Evolutionary conservation across 192 early-diverging fungal species (phyloP), one percentile per base, ranked within the genome.

Genomic region (Mortierella alpina): DNA sequence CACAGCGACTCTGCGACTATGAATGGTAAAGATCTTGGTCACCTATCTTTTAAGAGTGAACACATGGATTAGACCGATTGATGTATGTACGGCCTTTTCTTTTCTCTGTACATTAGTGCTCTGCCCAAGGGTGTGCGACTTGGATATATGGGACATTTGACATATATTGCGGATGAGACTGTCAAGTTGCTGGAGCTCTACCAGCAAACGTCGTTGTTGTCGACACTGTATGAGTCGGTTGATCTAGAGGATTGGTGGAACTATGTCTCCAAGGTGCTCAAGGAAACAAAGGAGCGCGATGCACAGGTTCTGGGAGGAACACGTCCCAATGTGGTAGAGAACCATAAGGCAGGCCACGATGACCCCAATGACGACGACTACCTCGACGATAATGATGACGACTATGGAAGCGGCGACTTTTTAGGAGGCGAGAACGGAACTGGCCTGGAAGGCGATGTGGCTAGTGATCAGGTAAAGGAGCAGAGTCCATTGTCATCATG

Each of bases 91-190:
- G 31, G 3, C 31, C 13, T 40, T 42, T 70, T 18, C 5, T 20
- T 49, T 41, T 59, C 17, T 50, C 44, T 13, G 8, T 18, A 45
- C 40, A 5, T 45, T 72, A 95, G 92, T 31, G 91, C 90, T 44
- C 84, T 94, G 72, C 93, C 95, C 13, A 96, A 96, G 52, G 97
- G 97, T 44, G 90, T 94, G 15, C 90, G 97, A 41, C 86, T 98
- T 40, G 98, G 97, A 11, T 99, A 95, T 78, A 99, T 99, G 98
- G 98, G 98, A 15, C 98, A 99, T 70, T 84, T 99, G 75, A 99
- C 96, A 0, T 96, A 96, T 62, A 97, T 99, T 62, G 91, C 97
- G 23, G 98, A 99, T 73, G 98, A 99, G 74, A 92, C 96, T 5
- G 91, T 93, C 60, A 95, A 97, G 71, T 73, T 99, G 42, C 82